These are phyloP conservation scores for Quercus robur DNA, from an alignment of 306 rosid species.

Conservation along the genomic window DNA sequence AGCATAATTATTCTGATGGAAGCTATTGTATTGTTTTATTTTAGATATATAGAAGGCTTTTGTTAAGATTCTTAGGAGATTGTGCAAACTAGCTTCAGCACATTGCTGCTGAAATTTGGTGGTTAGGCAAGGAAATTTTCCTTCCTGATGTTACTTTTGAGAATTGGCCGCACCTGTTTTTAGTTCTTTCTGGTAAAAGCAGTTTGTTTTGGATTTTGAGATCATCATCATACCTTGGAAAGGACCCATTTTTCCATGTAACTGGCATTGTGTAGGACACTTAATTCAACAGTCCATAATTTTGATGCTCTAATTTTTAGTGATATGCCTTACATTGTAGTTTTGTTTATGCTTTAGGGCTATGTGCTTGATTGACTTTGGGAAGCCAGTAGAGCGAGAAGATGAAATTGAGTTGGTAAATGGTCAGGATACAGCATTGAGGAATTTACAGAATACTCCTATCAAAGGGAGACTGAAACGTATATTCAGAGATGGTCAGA, in stretches of 20 bases:
- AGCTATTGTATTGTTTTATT: background rate
- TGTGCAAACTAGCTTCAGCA: background rate
- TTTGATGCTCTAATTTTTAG: background rate
- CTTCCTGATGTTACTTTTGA: background rate
- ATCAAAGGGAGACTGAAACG: conserved; percentile 52
- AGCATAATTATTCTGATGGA: background rate
- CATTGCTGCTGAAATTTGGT: background rate
- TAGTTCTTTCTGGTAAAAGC: background rate
- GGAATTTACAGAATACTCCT: conserved; percentile 39
- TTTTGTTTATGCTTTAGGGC: conserved; percentile 56
- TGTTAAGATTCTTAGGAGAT: background rate
- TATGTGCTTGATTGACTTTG: conserved; percentile 89
- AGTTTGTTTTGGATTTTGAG: no score
- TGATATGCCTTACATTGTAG: conserved; percentile 24
- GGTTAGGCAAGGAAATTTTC: background rate
- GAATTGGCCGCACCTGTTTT: background rate
- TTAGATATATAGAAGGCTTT: background rate
- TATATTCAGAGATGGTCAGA: conserved; percentile 37
- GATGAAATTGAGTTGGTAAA: conserved; percentile 50
- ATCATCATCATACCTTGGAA: no score
- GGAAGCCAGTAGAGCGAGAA: conserved; percentile 72
- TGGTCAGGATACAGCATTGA: conserved; percentile 45
- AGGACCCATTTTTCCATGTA: no score
- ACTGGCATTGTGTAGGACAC: no score
- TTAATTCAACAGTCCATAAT: no score